phyloP scores from a whole-genome alignment of 1,284 basidiomycete genomes.

The Veloboletus limbatus region DNA sequence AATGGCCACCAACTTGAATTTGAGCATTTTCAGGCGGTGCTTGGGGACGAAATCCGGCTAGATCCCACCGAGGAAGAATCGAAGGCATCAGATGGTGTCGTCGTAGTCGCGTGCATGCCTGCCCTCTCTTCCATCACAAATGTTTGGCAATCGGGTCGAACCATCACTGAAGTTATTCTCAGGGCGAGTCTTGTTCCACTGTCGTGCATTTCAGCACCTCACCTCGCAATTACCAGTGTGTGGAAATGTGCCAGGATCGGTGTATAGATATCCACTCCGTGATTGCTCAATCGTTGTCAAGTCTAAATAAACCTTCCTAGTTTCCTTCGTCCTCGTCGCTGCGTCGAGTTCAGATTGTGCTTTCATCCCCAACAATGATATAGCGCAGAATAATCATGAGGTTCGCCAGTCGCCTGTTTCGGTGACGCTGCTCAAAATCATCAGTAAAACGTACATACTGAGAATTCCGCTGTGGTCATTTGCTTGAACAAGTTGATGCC shows the following conservation, averaged over 20 bases:
- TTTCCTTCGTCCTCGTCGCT: not conserved
- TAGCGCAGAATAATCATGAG: not conserved
- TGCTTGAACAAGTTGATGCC: too few species aligned
- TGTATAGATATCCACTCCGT: conserved; percentile 74
- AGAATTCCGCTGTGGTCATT: too few species aligned
- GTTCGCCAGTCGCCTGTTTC: not conserved
- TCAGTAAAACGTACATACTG: too few species aligned
- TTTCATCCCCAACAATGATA: not conserved
- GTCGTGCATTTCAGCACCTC: not conserved
- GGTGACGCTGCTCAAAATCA: too few species aligned
- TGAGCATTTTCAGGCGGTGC: conserved; percentile 43
- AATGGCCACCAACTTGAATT: not conserved
- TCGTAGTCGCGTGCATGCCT: conserved; percentile 83
- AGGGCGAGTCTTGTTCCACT: conserved; percentile 43
- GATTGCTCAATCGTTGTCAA: conserved; percentile 63
- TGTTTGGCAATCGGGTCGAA: conserved; percentile 74
- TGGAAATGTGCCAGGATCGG: conserved; percentile 62
- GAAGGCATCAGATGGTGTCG: conserved; percentile 49
- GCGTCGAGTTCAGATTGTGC: not conserved
- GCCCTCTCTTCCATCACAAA: conserved; percentile 86
- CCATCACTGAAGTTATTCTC: conserved; percentile 48
- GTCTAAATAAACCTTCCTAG: conserved; percentile 14
- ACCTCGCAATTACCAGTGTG: conserved; percentile 45
- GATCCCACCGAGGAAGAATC: conserved; percentile 80
- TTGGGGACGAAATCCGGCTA: conserved; percentile 58